phyloP scores from a whole-genome alignment of 305 asterid species.

The Fraxinus xanthoxyloides region DNA sequence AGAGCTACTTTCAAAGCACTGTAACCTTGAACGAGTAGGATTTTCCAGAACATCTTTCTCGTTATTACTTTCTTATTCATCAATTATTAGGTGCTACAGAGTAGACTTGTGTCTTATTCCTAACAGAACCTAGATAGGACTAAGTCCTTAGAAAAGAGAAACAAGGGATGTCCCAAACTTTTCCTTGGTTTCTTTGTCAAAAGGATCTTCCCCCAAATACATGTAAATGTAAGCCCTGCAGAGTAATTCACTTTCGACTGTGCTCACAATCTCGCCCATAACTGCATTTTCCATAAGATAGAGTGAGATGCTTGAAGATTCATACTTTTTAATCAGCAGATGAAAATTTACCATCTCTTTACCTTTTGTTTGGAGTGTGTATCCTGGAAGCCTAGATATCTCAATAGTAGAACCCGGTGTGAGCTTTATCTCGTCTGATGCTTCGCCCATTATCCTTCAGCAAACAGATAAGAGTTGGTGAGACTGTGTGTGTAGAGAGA shows the following conservation, averaged over 20 bases:
- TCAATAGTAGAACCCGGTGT: conserved; percentile 62
- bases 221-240: conserved; percentile 69
- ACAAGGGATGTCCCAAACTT: conserved; percentile 59
- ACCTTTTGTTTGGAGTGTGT: conserved; percentile 71
- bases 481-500: background rate
- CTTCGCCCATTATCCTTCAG: conserved; percentile 73
- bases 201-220: conserved; percentile 76
- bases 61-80: conserved; percentile 32
- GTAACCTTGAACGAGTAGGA: conserved; percentile 1
- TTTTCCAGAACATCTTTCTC: conserved; percentile 12
- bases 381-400: conserved; percentile 74
- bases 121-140: conserved; percentile 14
- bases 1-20: conserved; percentile 14
- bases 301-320: conserved; percentile 15
- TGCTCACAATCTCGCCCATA: conserved; percentile 62
- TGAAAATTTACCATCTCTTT: conserved; percentile 2
- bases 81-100: conserved; percentile 31
- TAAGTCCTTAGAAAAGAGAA: conserved; percentile 44
- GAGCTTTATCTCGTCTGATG: conserved; percentile 63
- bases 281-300: conserved; percentile 42
- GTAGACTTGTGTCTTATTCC: conserved; percentile 36
- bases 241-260: conserved; percentile 63
- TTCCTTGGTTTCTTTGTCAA: conserved; percentile 76
- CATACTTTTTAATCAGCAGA: background rate
- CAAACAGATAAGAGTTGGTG: conserved; percentile 21